phyloP scores from a whole-genome alignment of 768 basidiomycete genomes.

The Porphyrellus cyaneotinctus region DNA sequence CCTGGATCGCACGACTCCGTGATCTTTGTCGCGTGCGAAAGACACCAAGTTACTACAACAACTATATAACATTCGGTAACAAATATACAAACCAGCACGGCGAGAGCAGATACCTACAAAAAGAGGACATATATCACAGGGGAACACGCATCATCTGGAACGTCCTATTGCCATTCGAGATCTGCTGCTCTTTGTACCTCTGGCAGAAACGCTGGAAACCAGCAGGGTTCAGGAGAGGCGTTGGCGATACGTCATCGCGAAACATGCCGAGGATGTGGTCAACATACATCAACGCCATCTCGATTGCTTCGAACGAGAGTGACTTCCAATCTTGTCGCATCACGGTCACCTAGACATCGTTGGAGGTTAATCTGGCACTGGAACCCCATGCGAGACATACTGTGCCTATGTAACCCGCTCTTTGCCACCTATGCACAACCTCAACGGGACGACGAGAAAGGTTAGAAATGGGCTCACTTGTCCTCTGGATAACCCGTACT shows the following conservation, averaged over 20 bases:
- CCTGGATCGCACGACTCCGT: too few relatives aligned
- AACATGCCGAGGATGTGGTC: constrained; percentile 31
- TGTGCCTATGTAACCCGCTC: constrained; percentile 27
- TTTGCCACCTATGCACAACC: constrained; percentile 16
- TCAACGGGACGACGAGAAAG: not conserved
- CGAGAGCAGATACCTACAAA: not conserved
- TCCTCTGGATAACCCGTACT: constrained; percentile 23
- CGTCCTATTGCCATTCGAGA: constrained; percentile 2
- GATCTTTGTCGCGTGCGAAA: too few relatives aligned
- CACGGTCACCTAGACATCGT: constrained; percentile 18
- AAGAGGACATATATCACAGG: constrained; percentile 6
- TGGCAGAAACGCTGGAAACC: constrained; percentile 25
- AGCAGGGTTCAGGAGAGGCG: constrained; percentile 15
- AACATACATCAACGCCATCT: constrained; percentile 32
- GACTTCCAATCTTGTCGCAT: constrained; percentile 25
- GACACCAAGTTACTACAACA: not conserved
- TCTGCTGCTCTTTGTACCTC: constrained; percentile 20
- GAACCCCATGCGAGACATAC: constrained; percentile 6
- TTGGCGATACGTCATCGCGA: constrained; percentile 18
- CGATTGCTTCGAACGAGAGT: constrained; percentile 24
- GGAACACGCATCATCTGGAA: constrained; percentile 21
- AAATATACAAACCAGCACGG: not conserved
- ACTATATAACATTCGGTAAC: not conserved
- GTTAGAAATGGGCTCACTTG: constrained; percentile 6
- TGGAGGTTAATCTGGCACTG: not conserved